Evolutionary conservation across 495 filamentous ascomycete genomes (phyloP), one percentile per base, ranked within the genome.

Genomic region (Sabuloglossum arenarium): DNA sequence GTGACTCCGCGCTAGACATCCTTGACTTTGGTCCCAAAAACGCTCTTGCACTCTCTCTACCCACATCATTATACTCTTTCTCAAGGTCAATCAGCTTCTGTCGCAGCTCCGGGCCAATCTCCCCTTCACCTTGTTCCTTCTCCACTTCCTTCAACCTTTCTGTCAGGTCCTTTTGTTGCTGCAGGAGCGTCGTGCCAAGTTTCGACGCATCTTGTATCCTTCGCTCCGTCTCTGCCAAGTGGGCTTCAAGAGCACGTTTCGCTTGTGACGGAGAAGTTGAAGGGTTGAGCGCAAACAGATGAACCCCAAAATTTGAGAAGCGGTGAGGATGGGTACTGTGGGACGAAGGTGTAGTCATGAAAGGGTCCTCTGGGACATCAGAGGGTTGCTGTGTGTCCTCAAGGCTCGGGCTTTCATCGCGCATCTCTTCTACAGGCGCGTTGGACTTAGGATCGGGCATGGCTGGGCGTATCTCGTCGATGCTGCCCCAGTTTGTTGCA

Each of bases 21-120:
- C 84, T 74, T 43, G 86, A 79, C 65, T 89, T 90, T 14, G 91
- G 87, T 23, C 62, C 74, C 55, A 97, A 70, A 66, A 95, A 89
- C 6, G 87, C 88, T 52, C 90, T 79, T 46, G 89, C 85, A 23
- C 84, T 88, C 63, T 97, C 89, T 54, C 82, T 77, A 30, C 88
- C 88, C 47, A 96, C 86, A 59, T 97, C 91, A 67, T 91, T 91
- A 67, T 93, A 97, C 59, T 96, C 93, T 66, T 78, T 83, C 64
- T 98, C 91, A 62, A 97, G 74, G 56, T 94, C 90, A 10, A 79
- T 75, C 29, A 98, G 72, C 66, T 84, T 88, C 67, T 83, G 80
- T 14, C 84, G 80, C 62, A 97, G 67, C 54, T 94, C 89, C 1
- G 85, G 82, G 8, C 80, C 82, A 56, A 97, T 82, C 59, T 93